Evolutionary conservation across 345 rosid genomes (phyloP), one percentile per base, ranked within the genome.

Genomic region (Noccaea bulbosa): DNA sequence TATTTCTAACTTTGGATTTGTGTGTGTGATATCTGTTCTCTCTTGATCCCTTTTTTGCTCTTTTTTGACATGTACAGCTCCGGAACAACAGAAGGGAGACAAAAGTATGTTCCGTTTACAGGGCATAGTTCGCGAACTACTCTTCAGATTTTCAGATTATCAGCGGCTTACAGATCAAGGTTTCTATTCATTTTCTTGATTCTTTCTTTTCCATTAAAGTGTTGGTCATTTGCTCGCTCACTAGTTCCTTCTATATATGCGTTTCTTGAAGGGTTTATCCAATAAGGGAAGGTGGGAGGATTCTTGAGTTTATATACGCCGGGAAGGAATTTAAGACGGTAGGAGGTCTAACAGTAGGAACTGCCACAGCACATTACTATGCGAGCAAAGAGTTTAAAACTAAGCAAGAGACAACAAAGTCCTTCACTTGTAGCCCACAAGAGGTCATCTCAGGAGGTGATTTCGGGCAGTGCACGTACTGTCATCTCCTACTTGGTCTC

Each of bases 91-190:
- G 97, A 91, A 46, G 97, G 97, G 27, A 83, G 92, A 69, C 97
- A 87, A 65, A 93, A 93, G 73, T 81, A 79, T 55, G 85, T 91
- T 14, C 98, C 98, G 6, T 93, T 93, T 71, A 89, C 96, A 17
- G 51, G 71, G 47, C 92, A 93, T 51, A 91, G 90, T 68, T 78
- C 97, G 6, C 81, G 78, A 44, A 91, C 94, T 5, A 91, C 97
- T 66, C 86, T 91, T 57, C 85, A 91, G 80, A 86, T 85, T 67
- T 87, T 85, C 65, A 84, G 83, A 71, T 76, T 93, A 62, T 88
- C 98, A 41, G 97, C 97, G 6, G 97, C 97, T 40, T 89, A 87
- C 62, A 83, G 97, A 83, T 87, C 98, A 82, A 89, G 93, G 98
- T 86, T 24, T 62, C 47, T 6, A 38, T 43, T 8, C 35, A 12